Percentiles rank a stretch among this genome's conserved stretches.
phyloP scores from a whole-genome alignment of 1,284 basidiomycete genomes.

The Tranzscheliella williamsii region DNA sequence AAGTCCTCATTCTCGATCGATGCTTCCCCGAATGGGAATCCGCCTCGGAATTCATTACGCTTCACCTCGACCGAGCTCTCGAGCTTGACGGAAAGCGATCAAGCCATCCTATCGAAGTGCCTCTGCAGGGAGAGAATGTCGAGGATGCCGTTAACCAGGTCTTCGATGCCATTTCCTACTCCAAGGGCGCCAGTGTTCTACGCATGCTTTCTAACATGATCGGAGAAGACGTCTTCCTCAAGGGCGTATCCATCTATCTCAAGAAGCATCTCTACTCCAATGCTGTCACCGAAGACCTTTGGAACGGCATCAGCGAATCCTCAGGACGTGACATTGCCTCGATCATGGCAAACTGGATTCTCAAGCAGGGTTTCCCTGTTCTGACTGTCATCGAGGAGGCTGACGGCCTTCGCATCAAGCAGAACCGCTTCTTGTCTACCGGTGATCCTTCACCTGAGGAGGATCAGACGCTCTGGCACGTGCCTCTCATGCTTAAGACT shows the following conservation, averaged over 20 bases:
- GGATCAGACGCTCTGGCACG: conserved; percentile 85
- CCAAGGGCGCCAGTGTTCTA: conserved; percentile 68
- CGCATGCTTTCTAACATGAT: conserved; percentile 82
- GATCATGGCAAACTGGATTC: conserved; percentile 91
- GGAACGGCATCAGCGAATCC: conserved; percentile 81
- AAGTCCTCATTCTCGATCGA: conserved; percentile 81
- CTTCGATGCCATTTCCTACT: conserved; percentile 63
- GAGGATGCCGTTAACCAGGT: conserved; percentile 59
- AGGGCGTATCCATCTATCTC: conserved; percentile 76
- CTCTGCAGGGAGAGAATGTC: conserved; percentile 61
- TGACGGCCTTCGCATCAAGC: conserved; percentile 67
- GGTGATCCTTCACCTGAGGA: conserved; percentile 73
- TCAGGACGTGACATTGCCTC: conserved; percentile 76
- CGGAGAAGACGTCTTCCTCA: conserved; percentile 74
- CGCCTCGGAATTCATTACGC: conserved; percentile 65
- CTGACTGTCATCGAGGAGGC: conserved; percentile 78
- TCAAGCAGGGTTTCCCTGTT: conserved; percentile 76
- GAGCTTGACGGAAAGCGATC: conserved; percentile 84
- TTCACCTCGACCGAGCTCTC: conserved; percentile 69
- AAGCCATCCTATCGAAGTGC: conserved; percentile 93
- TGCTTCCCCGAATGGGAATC: conserved; percentile 66
- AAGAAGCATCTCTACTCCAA: conserved; percentile 82
- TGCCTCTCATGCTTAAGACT: conserved; percentile 79
- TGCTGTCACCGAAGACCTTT: conserved; percentile 83
- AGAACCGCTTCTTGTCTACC: conserved; percentile 90